These are phyloP conservation scores for Astragalus glycyphyllos DNA, from an alignment of 306 rosid genomes.

Conservation along the genomic window DNA sequence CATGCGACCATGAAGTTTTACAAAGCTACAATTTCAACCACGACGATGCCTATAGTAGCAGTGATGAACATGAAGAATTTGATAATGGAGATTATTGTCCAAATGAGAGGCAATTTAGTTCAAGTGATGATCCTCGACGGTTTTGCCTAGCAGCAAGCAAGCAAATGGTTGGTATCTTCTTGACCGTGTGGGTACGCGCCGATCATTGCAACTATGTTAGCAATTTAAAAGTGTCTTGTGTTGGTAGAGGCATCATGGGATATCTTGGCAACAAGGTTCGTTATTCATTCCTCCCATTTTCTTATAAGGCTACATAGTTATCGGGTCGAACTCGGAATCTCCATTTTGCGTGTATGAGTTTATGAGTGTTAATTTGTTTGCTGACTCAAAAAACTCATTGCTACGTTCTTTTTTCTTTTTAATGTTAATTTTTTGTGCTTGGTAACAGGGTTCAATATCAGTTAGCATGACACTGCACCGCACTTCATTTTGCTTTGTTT, in stretches of 20 bases:
- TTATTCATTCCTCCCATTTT: slow-evolving; percentile 12
- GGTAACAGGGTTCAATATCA: slow-evolving; percentile 79
- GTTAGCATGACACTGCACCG: slow-evolving; percentile 77
- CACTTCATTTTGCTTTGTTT: slow-evolving; percentile 81
- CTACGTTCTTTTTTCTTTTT: not conserved
- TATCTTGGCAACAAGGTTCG: slow-evolving; percentile 92
- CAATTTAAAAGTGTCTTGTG: slow-evolving; percentile 68
- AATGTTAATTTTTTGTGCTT: not conserved
- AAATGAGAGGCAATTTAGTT: too few relatives aligned
- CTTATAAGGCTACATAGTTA: too few relatives aligned
- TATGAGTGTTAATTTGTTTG: too few relatives aligned
- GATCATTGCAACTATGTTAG: slow-evolving; percentile 56
- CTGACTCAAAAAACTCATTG: not conserved
- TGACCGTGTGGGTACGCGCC: slow-evolving; percentile 73
- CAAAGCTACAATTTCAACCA: too few relatives aligned
- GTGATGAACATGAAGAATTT: not conserved
- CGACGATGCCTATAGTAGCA: not conserved
- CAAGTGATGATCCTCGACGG: not conserved
- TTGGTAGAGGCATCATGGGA: slow-evolving; percentile 94
- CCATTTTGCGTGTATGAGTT: too few relatives aligned
- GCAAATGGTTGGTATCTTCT: slow-evolving; percentile 94
- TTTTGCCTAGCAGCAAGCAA: slow-evolving; percentile 75
- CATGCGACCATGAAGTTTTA: too few relatives aligned
- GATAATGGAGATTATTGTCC: too few relatives aligned
- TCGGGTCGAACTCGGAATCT: too few relatives aligned